Evolutionary conservation across 164 flowering plant genomes (phyloP), one percentile per base, ranked within the genome.

Genomic region (Berberis thunbergii): DNA sequence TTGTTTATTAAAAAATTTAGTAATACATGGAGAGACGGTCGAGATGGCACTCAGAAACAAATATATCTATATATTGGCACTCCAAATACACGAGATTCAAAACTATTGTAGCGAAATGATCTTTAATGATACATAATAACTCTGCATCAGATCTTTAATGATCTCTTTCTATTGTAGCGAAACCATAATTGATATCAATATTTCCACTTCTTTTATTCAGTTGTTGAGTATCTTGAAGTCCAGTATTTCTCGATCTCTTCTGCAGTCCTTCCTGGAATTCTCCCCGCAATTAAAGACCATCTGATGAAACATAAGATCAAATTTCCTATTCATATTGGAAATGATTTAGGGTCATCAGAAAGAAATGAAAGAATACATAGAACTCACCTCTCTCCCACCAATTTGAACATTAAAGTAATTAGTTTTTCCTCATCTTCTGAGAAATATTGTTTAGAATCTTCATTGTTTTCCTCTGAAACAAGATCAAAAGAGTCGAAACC

Each of bases 251-350:
- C 49, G 9, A 60, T 60, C 62, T 45, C 39, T 3, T 44, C 49
- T 26, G 52, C 63, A 11, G 63, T 60, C 46, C 52, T 45, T 60
- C 63, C 53, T 13, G 52, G 63, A 5, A 45, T 60, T 45, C 63
- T 60, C 52, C 63, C 63, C 13, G 63, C 63, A 60, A 60, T 60
- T 42, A 60, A 46, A 60, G 52, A 45, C 63, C 63, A 46, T 52
- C 63, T 60, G 41, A 26, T 26, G 2, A n/a, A 43, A 59, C 4
- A 59, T 0, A 6, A n/a, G 26, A 26, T 26, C 26, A 26, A 26
- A 26, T 26, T 26, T 26, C 26, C 26, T 26, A 26, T 26, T 26
- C 26, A 26, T 26, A 26, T 26, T 26, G 26, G 26, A 26, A 26
- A 26, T 26, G 26, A 26, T 26, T 26, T 26, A 26, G 26, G 26